A percentile compares a stretch with the other conserved stretches of the same genome.
Conservation (phyloP, 1,284 basidiomycete genomes). For the Fomitiporia mediterranea region DNA sequence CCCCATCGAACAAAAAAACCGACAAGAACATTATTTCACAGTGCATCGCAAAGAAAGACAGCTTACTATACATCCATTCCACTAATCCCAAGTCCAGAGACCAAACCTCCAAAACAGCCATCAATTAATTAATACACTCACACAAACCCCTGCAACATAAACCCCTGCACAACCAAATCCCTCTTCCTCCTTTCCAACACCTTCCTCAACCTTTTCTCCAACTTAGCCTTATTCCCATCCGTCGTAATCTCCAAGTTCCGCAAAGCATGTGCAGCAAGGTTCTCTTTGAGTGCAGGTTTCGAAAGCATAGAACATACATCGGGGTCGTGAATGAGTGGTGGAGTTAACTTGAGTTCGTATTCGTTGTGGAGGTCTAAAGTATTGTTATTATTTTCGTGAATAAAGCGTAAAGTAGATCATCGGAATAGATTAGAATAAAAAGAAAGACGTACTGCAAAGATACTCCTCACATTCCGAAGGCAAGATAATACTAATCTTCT, state of each 20-base stretch:
- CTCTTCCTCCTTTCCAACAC: constrained; percentile 39
- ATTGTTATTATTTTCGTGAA: too few species aligned
- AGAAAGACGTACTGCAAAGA: constrained; percentile 40
- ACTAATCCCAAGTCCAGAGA: not conserved
- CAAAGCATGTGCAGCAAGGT: constrained; percentile 47
- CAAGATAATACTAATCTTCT: constrained; percentile 45
- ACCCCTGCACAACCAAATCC: constrained; percentile 47
- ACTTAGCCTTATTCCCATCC: constrained; percentile 28
- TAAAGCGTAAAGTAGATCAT: not conserved
- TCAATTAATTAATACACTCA: not conserved
- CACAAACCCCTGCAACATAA: constrained; percentile 30
- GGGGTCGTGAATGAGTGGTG: constrained; percentile 48
- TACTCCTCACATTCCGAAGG: constrained; percentile 50
- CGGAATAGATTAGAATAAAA: not conserved
- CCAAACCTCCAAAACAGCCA: too few species aligned
- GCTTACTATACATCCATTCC: not conserved
- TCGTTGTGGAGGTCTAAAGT: constrained; percentile 43
- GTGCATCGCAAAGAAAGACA: not conserved
- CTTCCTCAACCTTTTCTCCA: constrained; percentile 30
- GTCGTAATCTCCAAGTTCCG: constrained; percentile 28
- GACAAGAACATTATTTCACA: too few species aligned
- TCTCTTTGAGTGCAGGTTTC: constrained; percentile 43
- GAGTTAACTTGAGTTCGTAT: constrained; percentile 42
- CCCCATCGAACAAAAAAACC: too few species aligned
- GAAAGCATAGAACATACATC: constrained; percentile 39